A percentile compares a stretch with the other conserved stretches of the same genome.
These are phyloP conservation scores for Pharus latifolius DNA, from an alignment of 176 grass and related monocot genomes.

Conservation along the genomic window DNA sequence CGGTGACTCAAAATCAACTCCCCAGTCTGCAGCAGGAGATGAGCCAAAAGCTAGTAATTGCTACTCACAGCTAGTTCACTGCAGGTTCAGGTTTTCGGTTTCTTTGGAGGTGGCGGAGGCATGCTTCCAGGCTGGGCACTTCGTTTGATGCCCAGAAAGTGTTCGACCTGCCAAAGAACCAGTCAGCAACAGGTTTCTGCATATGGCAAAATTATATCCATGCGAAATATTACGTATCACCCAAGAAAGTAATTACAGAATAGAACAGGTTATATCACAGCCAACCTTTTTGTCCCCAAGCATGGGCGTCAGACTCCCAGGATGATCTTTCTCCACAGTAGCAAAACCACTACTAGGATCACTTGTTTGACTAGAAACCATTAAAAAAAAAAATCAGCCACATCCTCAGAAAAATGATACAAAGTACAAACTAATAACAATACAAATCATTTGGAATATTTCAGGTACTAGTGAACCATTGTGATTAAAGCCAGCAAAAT, in stretches of 20 bases:
- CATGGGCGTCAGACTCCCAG: slow-evolving; percentile 73
- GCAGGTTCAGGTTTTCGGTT: slow-evolving; percentile 51
- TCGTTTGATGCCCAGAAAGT: slow-evolving; percentile 71
- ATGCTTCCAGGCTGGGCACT: slow-evolving; percentile 44
- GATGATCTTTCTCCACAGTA: slow-evolving; percentile 56
- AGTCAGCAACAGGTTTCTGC: background rate
- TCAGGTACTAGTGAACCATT: background rate
- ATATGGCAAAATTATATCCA: background rate
- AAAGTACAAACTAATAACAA: background rate
- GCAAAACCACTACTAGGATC: slow-evolving; percentile 64
- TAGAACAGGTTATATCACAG: background rate
- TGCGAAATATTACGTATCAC: background rate
- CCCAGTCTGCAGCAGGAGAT: slow-evolving; percentile 7
- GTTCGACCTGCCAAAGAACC: slow-evolving; percentile 44
- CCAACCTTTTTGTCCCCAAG: slow-evolving; percentile 74
- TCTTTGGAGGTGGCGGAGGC: slow-evolving; percentile 57
- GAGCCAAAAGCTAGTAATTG: background rate
- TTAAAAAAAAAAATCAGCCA: slow-evolving; percentile 16
- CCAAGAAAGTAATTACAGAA: slow-evolving; percentile 14
- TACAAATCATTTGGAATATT: background rate
- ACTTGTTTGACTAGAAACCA: slow-evolving; percentile 46
- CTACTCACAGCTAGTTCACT: slow-evolving; percentile 11
- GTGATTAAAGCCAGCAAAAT: background rate
- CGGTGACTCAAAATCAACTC: background rate
- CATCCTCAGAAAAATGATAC: slow-evolving; percentile 1